These are phyloP conservation scores for Cercospora zeina DNA, from an alignment of 2,329 filamentous ascomycete species.

Conservation along the genomic window DNA sequence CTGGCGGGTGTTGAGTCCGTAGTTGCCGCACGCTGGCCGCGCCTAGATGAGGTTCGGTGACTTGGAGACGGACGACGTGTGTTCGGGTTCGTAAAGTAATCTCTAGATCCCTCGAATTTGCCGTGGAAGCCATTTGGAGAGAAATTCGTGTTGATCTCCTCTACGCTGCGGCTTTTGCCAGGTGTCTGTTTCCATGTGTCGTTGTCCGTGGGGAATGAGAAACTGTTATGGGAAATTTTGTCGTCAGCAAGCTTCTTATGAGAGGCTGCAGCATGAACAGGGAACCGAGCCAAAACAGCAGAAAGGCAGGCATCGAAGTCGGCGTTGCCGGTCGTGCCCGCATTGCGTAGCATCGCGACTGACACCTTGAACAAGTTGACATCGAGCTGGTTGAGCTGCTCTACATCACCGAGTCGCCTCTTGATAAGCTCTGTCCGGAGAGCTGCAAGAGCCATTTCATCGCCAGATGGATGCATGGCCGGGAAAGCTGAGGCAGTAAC, in stretches of 20 bases:
- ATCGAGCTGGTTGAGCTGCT: slow-evolving; percentile 29
- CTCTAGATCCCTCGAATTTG: slow-evolving; percentile 45
- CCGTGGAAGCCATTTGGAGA: slow-evolving; percentile 50
- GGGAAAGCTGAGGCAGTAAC: slow-evolving; percentile 1
- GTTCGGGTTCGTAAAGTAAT: slow-evolving; percentile 44
- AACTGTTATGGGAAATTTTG: slow-evolving; percentile 31
- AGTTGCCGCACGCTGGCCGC: slow-evolving; percentile 22
- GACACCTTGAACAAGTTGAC: slow-evolving; percentile 34
- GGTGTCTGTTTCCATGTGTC: slow-evolving; percentile 33
- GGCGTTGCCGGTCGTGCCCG: slow-evolving; percentile 25
- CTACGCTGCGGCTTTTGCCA: slow-evolving; percentile 50
- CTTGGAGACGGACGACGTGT: slow-evolving; percentile 25
- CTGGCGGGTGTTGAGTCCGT: slow-evolving; percentile 23
- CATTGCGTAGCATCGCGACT: slow-evolving; percentile 28
- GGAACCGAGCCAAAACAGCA: slow-evolving; percentile 25
- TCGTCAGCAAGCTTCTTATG: slow-evolving; percentile 32
- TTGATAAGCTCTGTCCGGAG: slow-evolving; percentile 21
- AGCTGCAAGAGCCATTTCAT: slow-evolving; percentile 24
- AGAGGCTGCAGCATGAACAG: slow-evolving; percentile 21
- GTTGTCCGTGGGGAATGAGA: slow-evolving; percentile 35
- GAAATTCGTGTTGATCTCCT: slow-evolving; percentile 54
- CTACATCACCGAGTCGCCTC: slow-evolving; percentile 18
- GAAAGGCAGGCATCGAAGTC: slow-evolving; percentile 25
- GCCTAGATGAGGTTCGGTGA: slow-evolving; percentile 22
- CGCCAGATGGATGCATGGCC: slow-evolving; percentile 18